These are phyloP conservation scores for Nemania diffusa DNA, from an alignment of 2,329 filamentous ascomycete species.

Conservation along the genomic window DNA sequence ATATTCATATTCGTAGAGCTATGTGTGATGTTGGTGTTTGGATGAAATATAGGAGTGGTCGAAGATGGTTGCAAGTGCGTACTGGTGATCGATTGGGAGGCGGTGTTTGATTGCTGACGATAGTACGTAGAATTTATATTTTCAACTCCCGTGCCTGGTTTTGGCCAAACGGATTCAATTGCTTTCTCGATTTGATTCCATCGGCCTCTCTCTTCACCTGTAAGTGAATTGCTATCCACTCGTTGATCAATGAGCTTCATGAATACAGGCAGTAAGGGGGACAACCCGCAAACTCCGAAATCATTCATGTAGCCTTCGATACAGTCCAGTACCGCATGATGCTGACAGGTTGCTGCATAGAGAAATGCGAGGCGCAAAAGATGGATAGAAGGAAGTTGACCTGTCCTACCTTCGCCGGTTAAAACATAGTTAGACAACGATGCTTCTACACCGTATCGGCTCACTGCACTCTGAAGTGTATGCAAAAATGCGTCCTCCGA, in stretches of 20 bases:
- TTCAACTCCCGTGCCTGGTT: neutral
- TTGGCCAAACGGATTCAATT: slow-evolving; percentile 35
- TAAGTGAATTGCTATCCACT: slow-evolving; percentile 11
- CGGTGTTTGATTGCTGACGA: neutral
- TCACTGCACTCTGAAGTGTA: slow-evolving; percentile 34
- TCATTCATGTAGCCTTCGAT: slow-evolving; percentile 35
- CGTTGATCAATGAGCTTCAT: slow-evolving; percentile 35
- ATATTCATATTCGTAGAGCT: slow-evolving; percentile 9
- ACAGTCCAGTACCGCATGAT: slow-evolving; percentile 31
- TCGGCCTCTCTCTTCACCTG: slow-evolving; percentile 26
- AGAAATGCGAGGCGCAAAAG: slow-evolving; percentile 39
- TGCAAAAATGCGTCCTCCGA: slow-evolving; percentile 29
- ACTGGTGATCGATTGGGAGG: neutral
- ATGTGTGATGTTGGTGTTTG: slow-evolving; percentile 7
- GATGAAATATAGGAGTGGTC: slow-evolving; percentile 9
- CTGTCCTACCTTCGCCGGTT: slow-evolving; percentile 32
- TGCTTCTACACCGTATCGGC: slow-evolving; percentile 21
- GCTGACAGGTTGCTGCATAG: slow-evolving; percentile 26
- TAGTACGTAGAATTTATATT: neutral
- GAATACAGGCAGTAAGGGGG: slow-evolving; percentile 37
- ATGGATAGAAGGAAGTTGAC: slow-evolving; percentile 36
- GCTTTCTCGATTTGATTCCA: slow-evolving; percentile 34
- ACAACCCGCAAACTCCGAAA: slow-evolving; percentile 38
- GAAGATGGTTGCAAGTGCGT: slow-evolving; percentile 3
- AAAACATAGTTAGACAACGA: slow-evolving; percentile 30